Percentiles rank a stretch among this genome's conserved stretches.
Evolutionary conservation across 2,329 filamentous ascomycete genomes (phyloP).

Genomic region (Graphium sp.): DNA sequence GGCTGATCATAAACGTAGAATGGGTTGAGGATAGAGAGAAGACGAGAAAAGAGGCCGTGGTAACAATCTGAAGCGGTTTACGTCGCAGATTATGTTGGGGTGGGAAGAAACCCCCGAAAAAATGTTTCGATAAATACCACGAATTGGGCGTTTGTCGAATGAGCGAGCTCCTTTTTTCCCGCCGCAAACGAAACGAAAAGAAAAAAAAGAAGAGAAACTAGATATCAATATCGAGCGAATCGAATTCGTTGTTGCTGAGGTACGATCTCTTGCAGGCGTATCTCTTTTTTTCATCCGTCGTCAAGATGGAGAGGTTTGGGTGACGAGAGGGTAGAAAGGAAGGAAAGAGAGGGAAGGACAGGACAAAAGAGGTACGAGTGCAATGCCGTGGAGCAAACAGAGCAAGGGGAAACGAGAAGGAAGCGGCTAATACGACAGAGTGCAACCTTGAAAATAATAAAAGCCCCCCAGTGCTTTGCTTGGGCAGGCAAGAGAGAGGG

Average conservation of each 20-base stretch:
- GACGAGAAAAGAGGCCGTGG: no score
- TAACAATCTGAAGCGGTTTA: slow-evolving; percentile 3
- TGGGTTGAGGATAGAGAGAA: no score
- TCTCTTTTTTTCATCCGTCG: slow-evolving; percentile 1
- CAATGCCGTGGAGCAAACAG: slow-evolving; percentile 5
- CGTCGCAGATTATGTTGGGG: slow-evolving; percentile 4
- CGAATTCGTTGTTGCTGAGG: no score
- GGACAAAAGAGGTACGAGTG: not conserved
- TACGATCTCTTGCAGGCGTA: no score
- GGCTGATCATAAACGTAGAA: no score
- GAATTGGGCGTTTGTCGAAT: no score
- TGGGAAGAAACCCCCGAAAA: not conserved
- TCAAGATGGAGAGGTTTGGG: not conserved
- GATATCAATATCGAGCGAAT: slow-evolving; percentile 1
- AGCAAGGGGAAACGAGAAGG: slow-evolving; percentile 6
- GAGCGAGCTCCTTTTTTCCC: not conserved
- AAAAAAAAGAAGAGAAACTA: not conserved
- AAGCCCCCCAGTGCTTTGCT: no score
- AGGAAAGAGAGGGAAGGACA: slow-evolving; percentile 1
- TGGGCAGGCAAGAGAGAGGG: no score
- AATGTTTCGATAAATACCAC: no score
- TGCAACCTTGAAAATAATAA: slow-evolving; percentile 4
- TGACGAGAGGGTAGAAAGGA: slow-evolving; percentile 1
- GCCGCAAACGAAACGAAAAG: not conserved
- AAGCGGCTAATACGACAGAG: slow-evolving; percentile 6